phyloP scores from a whole-genome alignment of 306 rosid species.

The Cucurbita ficifolia region DNA sequence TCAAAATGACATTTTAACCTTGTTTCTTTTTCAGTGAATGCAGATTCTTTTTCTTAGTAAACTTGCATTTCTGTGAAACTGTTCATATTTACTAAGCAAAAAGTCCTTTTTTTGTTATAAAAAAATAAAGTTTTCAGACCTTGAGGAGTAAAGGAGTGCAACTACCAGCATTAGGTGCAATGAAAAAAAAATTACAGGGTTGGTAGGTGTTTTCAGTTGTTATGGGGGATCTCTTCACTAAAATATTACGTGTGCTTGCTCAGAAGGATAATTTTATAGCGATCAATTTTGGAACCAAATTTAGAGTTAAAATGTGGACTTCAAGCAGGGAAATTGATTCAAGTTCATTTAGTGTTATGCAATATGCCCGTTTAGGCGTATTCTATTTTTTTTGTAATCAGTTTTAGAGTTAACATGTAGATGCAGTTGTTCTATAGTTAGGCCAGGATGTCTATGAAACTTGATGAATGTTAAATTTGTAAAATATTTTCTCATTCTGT shows the following conservation, averaged over 20 bases:
- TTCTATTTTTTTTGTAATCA: too few relatives aligned
- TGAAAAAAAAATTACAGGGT: background rate
- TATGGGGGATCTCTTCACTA: background rate
- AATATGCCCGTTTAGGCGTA: too few relatives aligned
- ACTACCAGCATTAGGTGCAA: background rate
- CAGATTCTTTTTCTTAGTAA: background rate
- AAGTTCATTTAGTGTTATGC: background rate
- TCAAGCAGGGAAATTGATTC: background rate
- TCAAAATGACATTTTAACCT: background rate
- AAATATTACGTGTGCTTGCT: background rate
- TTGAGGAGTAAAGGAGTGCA: background rate
- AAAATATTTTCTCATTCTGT: background rate
- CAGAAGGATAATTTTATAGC: background rate
- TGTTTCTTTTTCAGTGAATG: background rate
- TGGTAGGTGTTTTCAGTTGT: background rate
- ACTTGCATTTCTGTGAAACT: background rate
- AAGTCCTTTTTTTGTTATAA: too few relatives aligned
- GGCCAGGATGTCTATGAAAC: background rate
- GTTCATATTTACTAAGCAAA: too few relatives aligned
- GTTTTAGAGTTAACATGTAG: background rate
- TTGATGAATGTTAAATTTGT: background rate
- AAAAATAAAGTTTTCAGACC: too few relatives aligned
- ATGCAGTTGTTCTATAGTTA: background rate
- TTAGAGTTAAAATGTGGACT: background rate
- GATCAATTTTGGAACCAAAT: background rate